Base-by-base conservation (phyloP, 345 rosid species). In the Salix viminalis region DNA sequence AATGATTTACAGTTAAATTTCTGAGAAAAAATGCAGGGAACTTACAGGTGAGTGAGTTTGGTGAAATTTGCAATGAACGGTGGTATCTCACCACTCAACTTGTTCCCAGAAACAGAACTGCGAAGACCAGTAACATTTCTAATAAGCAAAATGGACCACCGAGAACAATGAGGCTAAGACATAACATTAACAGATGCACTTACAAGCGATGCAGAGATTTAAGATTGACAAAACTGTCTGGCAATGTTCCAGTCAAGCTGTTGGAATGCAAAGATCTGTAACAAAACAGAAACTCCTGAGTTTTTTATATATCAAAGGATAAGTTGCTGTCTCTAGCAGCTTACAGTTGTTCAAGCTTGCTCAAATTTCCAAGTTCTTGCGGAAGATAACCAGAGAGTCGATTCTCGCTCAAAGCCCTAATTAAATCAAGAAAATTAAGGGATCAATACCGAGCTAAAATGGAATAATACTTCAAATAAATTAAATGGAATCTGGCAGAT, bases 261-360 rank as follows among this genome's bases (percentile, higher is more conserved):
- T 80, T 80, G 56, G 76, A 75, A 65, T 72, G 66, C 79, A 75
- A 42, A 34, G 30, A 67, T 18, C 79, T 75, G 72, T 68, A 80
- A 34, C 65, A 42, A 41, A 3, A 7, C 48, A 13, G 10, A 23
- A n/a, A 26, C 12, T 60, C 26, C 26, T 39, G 15, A 32, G 26
- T 13, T 24, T 4, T 1, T n/a, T 41, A 42, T 15, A 12, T 21
- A 23, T 18, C 15, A 32, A 1, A 41, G n/a, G 26, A 15, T 41
- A 37, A 39, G 44, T 2, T 69, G 7, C 2, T 21, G 1, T 60
- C 10, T 23, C 24, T 12, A 8, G 15, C 13, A 12, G 62, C 78
- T 79, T 46, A 70, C 82, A 79, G 1, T 0, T 0, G 0, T 69
- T 4, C 14, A 52, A 79, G 82, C 8, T 69, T 79, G 23, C 18